Percentiles rank a stretch among this genome's conserved stretches.
phyloP scores from a whole-genome alignment of 2,329 filamentous ascomycete species.

The Pseudogymnoascus sp. region DNA sequence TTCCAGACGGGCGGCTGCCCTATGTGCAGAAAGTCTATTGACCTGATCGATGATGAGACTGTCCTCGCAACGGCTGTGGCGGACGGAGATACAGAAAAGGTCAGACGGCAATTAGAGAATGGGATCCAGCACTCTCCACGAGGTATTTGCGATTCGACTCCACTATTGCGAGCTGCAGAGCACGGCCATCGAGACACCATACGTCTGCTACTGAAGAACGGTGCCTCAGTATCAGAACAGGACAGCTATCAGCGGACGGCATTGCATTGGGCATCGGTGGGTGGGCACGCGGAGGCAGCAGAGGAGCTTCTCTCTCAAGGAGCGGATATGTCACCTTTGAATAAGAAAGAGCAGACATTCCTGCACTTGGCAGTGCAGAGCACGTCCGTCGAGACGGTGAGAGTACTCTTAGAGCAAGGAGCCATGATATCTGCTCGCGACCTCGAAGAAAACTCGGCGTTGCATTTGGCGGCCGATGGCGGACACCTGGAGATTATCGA shows the following conservation, averaged over 20 bases:
- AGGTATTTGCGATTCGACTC: neutral
- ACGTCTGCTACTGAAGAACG: slow-evolving; percentile 9
- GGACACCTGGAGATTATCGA: slow-evolving; percentile 8
- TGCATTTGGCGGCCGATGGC: slow-evolving; percentile 11
- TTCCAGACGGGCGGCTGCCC: neutral
- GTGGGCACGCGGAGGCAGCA: slow-evolving; percentile 7
- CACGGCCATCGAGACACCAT: slow-evolving; percentile 14
- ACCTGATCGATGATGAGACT: neutral
- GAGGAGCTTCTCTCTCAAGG: slow-evolving; percentile 10
- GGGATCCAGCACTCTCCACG: neutral
- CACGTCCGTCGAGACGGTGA: slow-evolving; percentile 10
- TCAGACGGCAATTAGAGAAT: neutral
- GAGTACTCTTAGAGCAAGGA: slow-evolving; percentile 5
- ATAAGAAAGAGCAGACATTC: slow-evolving; percentile 10
- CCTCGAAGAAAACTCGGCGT: slow-evolving; percentile 9
- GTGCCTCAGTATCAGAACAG: slow-evolving; percentile 8
- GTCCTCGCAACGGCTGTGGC: neutral
- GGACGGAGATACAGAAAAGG: neutral
- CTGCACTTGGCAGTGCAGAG: slow-evolving; percentile 11
- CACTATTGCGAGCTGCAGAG: slow-evolving; percentile 9
- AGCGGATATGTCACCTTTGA: slow-evolving; percentile 7
- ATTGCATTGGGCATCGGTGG: neutral
- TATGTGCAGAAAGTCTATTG: neutral
- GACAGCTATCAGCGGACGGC: slow-evolving; percentile 22
- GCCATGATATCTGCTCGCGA: slow-evolving; percentile 9